Evolutionary conservation across 2,329 filamentous ascomycete species (phyloP), one percentile per base, ranked within the genome.

Genomic region (Nakataea oryzae): DNA sequence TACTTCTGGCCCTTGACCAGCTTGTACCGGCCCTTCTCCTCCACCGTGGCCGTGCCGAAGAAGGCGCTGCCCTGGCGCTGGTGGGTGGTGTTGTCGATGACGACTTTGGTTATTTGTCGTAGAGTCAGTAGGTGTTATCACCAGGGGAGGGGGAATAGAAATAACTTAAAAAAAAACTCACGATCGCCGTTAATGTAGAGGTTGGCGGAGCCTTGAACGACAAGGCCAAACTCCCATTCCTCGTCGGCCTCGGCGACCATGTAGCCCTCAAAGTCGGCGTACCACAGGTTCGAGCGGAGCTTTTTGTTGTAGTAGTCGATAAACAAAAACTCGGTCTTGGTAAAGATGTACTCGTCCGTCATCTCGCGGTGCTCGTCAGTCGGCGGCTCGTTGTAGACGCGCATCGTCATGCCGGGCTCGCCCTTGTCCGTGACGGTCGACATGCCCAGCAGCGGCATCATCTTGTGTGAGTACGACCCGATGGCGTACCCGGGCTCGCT

Each of bases 81-180:
- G 63, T 85, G 83, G 59, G 84, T 86, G 24, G 81, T 79, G 68
- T 89, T 88, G 73, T 89, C 85, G 26, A 89, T 81, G 32, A 89
- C 76, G 3, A 87, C 58, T 60, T 57, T 26, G 27, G 14, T 57
- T 57, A 41, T 58, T 12, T 30, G 17, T 54, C 3, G n/a, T 17
- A 12, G 21, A 5, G 14, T 41, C 14, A 41, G 34, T 17, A n/a
- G n/a, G 34, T 21, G 21, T 21, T 6, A 3, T 41, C 34, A 3
- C 2, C 17, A 8, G 3, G 12, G 13, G 12, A 41, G 3, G 11
- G 2, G n/a, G 21, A 54, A 54, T 17, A 21, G n/a, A 9, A n/a
- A 3, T 7, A 5, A 9, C 21, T 26, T 27, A 28, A 9, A 28
- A 56, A 3, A 56, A 56, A 56, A 60, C 58, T 60, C 54, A 60